Evolutionary conservation across 2,329 filamentous ascomycete genomes (phyloP), one percentile per base, ranked within the genome.

Genomic region (Pseudogymnoascus sp.): DNA sequence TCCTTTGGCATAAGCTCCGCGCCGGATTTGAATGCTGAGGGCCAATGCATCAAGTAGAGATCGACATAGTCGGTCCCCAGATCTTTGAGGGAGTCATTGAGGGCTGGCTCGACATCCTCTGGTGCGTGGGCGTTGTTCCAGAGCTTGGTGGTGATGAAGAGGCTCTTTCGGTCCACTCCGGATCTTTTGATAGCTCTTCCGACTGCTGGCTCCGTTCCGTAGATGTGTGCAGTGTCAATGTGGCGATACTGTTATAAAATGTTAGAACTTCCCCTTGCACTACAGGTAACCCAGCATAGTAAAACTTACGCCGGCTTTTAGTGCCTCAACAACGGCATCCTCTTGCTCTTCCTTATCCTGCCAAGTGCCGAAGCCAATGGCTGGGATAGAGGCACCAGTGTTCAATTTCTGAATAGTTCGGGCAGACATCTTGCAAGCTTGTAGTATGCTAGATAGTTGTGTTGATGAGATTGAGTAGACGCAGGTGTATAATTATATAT

Each of bases 141-240:
- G 10, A 84, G 73, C 73, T 85, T 85, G 63, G 77, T 78, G n/a
- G 82, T 84, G 58, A 82, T 73, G 63, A 73, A 73, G 55, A 78
- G 71, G 3, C 76, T 71, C 13, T 68, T 71, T 13, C 74, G 73
- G 61, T 70, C 68, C 60, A 76, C 66, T 63, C 74, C 67, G 57
- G 70, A 72, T 58, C 72, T 70, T 60, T 70, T 71, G 59, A 78
- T 74, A n/a, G 73, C 76, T 30, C 70, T 67, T 4, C 74, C 76
- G 23, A 77, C 74, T 62, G 74, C 74, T 4, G 65, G 68, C 63
- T 78, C 75, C 39, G 77, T 79, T 23, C 70, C 71, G 66, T 79
- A 79, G 64, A 45, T 55, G 55, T 74, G 74, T 12, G 79, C 79
- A 26, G 74, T 74, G 68, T 82, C 79, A 61, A 78, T 74, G 61